Evolutionary conservation across 108 stramenopile species (phyloP).

Genomic region (Cyclotella atomus): DNA sequence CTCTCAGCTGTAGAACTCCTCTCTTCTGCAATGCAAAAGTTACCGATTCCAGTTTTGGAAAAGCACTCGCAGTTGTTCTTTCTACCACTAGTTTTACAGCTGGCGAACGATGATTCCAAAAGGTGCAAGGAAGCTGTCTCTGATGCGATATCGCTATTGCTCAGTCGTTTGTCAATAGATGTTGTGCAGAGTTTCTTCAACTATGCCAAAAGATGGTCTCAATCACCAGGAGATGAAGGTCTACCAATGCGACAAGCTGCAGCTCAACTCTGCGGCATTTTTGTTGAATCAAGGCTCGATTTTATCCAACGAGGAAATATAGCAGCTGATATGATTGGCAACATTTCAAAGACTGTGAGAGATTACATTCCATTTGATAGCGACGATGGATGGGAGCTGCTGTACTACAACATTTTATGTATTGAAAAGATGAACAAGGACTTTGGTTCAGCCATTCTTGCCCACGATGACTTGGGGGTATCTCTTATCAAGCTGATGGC

Average conservation of each 20-base stretch:
- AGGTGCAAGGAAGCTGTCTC: slow-evolving; percentile 74
- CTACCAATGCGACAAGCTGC: slow-evolving; percentile 61
- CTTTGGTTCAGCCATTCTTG: slow-evolving; percentile 16
- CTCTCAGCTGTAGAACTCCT: slow-evolving; percentile 75
- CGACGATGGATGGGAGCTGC: slow-evolving; percentile 69
- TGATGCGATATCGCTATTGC: slow-evolving; percentile 57
- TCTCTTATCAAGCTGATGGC: slow-evolving; percentile 58
- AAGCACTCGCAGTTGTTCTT: slow-evolving; percentile 77
- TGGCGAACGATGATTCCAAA: slow-evolving; percentile 89
- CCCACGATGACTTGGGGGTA: slow-evolving; percentile 54
- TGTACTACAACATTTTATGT: slow-evolving; percentile 74
- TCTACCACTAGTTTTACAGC: slow-evolving; percentile 83
- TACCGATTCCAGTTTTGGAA: slow-evolving; percentile 74
- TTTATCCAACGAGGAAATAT: slow-evolving; percentile 59
- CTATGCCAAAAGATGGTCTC: slow-evolving; percentile 73
- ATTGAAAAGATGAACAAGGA: slow-evolving; percentile 64
- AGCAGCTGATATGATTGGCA: slow-evolving; percentile 26
- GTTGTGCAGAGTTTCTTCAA: slow-evolving; percentile 64
- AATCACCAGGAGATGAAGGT: slow-evolving; percentile 38
- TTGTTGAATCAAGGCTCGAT: slow-evolving; percentile 67
- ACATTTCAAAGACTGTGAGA: slow-evolving; percentile 33
- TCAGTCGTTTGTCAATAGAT: slow-evolving; percentile 66
- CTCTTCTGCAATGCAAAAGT: slow-evolving; percentile 58
- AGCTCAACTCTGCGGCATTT: slow-evolving; percentile 78
- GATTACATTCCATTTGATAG: slow-evolving; percentile 14